A percentile compares a stretch with the other conserved stretches of the same genome.
These are phyloP conservation scores for Fomitiporia mediterranea DNA, from an alignment of 1,284 basidiomycete genomes.

Conservation along the genomic window DNA sequence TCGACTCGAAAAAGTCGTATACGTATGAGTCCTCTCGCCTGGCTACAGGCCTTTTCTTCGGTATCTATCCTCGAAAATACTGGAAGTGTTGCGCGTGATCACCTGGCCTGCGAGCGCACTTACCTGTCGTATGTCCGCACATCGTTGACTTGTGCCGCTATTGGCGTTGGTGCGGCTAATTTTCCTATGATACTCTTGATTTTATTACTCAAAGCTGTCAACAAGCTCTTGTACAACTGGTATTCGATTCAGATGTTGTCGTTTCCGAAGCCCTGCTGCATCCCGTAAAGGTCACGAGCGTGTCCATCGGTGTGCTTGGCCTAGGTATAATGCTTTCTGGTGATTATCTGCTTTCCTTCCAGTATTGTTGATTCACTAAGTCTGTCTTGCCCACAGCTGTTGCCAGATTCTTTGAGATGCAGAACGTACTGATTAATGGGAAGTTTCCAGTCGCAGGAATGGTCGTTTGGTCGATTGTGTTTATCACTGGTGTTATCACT, in stretches of 20 bases:
- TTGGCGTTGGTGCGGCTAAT: constrained; percentile 28
- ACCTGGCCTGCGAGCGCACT: constrained; percentile 46
- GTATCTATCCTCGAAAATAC: constrained; percentile 42
- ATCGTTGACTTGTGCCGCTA: constrained; percentile 39
- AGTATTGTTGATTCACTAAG: background rate
- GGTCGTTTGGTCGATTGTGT: background rate
- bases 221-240: constrained; percentile 13
- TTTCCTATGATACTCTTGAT: background rate
- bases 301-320: constrained; percentile 6
- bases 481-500: background rate
- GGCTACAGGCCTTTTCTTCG: no score
- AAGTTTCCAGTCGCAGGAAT: constrained; percentile 12
- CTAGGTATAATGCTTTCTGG: constrained; percentile 10
- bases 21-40: no score
- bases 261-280: background rate
- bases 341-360: background rate
- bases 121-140: constrained; percentile 49
- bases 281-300: constrained; percentile 6
- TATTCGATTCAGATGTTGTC: background rate
- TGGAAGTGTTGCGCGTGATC: constrained; percentile 44
- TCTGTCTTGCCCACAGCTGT: background rate
- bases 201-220: background rate
- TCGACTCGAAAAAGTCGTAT: no score
- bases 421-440: constrained; percentile 10
- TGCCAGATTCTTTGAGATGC: constrained; percentile 10